phyloP scores from a whole-genome alignment of 164 flowering plant species.

The Taxillus chinensis region DNA sequence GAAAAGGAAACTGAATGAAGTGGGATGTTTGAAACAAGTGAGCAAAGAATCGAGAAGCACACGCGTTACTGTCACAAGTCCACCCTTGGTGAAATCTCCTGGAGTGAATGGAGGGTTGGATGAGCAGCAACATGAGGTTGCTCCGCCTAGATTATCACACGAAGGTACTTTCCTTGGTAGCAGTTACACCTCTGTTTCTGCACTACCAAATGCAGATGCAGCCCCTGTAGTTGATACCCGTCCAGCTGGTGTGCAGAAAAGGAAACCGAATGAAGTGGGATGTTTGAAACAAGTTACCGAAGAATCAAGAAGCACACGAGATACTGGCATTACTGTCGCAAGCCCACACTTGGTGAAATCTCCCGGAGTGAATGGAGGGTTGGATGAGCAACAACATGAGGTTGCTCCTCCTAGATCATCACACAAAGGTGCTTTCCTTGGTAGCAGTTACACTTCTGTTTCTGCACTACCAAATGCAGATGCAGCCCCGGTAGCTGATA shows the following conservation, averaged over 20 bases:
- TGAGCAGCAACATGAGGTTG: slow-evolving; percentile 12
- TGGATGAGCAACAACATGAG: no score
- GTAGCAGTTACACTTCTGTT: no score
- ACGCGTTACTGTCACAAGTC: slow-evolving; percentile 6
- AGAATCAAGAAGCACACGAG: slow-evolving; percentile 17
- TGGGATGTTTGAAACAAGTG: slow-evolving; percentile 11
- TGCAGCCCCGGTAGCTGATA: no score
- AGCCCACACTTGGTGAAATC: no score
- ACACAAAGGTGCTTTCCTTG: no score
- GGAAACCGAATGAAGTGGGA: background rate
- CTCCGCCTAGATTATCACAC: slow-evolving; percentile 8
- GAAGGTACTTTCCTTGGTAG: slow-evolving; percentile 1
- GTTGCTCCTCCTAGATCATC: no score
- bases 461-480: no score
- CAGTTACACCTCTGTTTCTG: background rate
- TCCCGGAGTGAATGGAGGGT: no score
- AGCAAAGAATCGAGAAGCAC: slow-evolving; percentile 23
- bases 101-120: slow-evolving; percentile 2
- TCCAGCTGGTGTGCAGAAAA: background rate
- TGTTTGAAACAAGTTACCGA: no score
- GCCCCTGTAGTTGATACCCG: slow-evolving; percentile 9
- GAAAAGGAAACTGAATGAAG: slow-evolving; percentile 29
- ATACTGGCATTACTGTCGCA: no score
- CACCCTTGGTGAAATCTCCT: slow-evolving; percentile 4
- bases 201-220: no score